Conservation (phyloP, 2,329 filamentous ascomycete genomes). For the Aspergillus floridensis region DNA sequence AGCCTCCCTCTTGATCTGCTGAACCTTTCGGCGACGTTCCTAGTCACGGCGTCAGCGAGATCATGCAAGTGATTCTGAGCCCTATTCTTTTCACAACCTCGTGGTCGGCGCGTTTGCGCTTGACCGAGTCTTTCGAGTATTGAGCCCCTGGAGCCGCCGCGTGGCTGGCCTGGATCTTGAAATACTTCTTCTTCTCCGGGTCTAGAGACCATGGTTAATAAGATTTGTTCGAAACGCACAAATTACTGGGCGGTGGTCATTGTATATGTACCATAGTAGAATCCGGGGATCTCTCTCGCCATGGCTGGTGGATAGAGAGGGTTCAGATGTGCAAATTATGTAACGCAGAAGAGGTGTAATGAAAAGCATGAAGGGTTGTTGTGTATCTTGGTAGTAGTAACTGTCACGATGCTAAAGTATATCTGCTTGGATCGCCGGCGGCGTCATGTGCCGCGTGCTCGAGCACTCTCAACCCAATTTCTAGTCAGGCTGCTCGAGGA, state of each 20-base stretch:
- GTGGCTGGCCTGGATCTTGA: constrained; percentile 59
- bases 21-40: constrained; percentile 28
- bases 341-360: not conserved
- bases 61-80: not conserved
- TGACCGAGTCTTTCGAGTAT: constrained; percentile 61
- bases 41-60: constrained; percentile 16
- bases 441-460: not conserved
- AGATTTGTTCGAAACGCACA: not conserved
- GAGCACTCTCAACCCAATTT: not conserved
- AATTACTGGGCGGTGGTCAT: not conserved
- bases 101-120: constrained; percentile 53
- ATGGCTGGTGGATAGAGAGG: constrained; percentile 15
- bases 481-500: not conserved
- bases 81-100: constrained; percentile 21
- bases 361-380: not conserved
- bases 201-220: constrained; percentile 27
- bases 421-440: not conserved
- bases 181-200: constrained; percentile 62
- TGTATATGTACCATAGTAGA: constrained; percentile 33
- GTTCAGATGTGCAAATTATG: not conserved
- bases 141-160: constrained; percentile 51
- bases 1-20: constrained; percentile 26
- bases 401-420: not conserved
- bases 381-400: not conserved
- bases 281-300: constrained; percentile 34